phyloP scores from a whole-genome alignment of 805 yeast genomes.

The Hermanozyma aechmeae region DNA sequence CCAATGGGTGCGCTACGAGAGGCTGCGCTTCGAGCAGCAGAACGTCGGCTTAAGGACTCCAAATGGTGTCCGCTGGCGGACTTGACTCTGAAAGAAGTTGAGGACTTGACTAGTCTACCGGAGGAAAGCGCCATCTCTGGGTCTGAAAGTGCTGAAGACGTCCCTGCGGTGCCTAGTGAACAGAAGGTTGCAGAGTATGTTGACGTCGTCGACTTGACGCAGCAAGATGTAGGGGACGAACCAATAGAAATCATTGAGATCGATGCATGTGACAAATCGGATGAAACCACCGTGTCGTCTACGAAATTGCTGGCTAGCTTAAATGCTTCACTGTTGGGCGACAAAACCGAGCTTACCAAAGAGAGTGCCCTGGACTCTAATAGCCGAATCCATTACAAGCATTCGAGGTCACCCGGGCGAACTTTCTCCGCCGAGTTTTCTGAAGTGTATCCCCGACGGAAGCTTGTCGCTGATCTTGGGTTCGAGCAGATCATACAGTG shows the following conservation, averaged over 20 bases:
- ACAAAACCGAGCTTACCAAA: too few species aligned
- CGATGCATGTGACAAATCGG: constrained; percentile 5
- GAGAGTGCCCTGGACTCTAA: neutral
- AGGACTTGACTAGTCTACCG: too few species aligned
- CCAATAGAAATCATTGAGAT: constrained; percentile 7
- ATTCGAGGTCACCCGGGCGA: constrained; percentile 17
- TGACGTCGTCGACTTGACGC: too few species aligned
- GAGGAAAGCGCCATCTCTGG: too few species aligned
- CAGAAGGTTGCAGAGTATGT: too few species aligned
- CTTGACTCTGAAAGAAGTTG: constrained; percentile 9
- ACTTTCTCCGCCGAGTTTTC: constrained; percentile 15
- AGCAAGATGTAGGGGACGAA: constrained; percentile 6
- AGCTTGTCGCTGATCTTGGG: constrained; percentile 19
- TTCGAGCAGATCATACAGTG: constrained; percentile 19
- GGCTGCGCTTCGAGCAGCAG: constrained; percentile 52
- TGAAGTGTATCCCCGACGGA: constrained; percentile 14
- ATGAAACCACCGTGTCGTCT: constrained; percentile 1
- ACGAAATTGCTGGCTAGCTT: neutral
- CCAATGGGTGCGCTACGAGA: constrained; percentile 34
- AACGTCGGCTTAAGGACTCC: constrained; percentile 44
- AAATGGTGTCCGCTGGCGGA: constrained; percentile 33
- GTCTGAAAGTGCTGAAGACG: too few species aligned
- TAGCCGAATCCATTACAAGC: constrained; percentile 9
- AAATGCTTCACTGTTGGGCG: too few species aligned
- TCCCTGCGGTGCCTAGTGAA: too few species aligned